Conservation (phyloP, 2,329 filamentous ascomycete species). For the Talaromyces sp. region DNA sequence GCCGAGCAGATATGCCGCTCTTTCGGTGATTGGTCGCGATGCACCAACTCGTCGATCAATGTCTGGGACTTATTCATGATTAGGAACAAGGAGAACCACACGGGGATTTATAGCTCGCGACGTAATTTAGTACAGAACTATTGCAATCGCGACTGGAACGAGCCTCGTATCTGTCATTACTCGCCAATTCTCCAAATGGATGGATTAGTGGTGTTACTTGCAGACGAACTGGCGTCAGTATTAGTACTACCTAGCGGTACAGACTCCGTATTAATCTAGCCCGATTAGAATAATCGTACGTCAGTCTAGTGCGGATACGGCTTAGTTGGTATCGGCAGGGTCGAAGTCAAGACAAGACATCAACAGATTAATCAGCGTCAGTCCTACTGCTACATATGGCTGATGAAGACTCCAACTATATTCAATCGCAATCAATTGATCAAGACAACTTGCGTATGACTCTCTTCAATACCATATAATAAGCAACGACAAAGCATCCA, state of each 20-base stretch:
- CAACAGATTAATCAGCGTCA: not conserved
- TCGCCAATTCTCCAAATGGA: not conserved
- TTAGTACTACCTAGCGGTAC: not conserved
- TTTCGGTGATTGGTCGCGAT: not conserved
- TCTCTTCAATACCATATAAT: not conserved
- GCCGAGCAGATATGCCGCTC: not conserved
- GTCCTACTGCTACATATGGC: not conserved
- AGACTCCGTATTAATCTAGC: not conserved
- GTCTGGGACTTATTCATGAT: not conserved
- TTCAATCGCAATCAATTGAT: not conserved
- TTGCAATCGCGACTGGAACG: not conserved
- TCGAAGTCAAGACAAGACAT: not conserved
- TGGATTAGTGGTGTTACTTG: not conserved
- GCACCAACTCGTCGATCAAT: not conserved
- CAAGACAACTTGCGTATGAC: not conserved
- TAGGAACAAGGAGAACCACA: not conserved
- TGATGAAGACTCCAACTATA: not conserved
- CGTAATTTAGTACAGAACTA: no score
- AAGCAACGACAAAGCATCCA: no score
- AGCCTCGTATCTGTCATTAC: not conserved
- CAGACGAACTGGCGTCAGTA: not conserved
- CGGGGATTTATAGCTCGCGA: not conserved
- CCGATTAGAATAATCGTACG: not conserved
- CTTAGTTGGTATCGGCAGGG: not conserved
- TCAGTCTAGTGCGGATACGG: not conserved